Evolutionary conservation across 2,329 filamentous ascomycete genomes (phyloP).

Genomic region (Phialocephala sp.): DNA sequence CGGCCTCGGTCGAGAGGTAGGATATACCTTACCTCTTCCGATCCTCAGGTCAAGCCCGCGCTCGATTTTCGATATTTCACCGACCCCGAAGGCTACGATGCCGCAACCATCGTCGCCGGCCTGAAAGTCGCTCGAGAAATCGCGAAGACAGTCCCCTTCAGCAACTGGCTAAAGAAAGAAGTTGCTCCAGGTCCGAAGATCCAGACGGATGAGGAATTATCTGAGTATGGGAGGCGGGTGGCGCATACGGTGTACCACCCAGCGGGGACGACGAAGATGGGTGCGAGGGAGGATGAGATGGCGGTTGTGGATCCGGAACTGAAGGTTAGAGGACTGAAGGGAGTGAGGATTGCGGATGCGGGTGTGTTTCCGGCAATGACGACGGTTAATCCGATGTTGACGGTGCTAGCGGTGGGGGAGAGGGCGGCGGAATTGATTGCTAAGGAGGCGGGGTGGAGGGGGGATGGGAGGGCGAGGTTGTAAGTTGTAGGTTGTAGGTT

Average conservation of each 20-base stretch:
- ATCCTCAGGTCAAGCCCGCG: conserved; percentile 50
- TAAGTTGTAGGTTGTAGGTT: conserved; percentile 25
- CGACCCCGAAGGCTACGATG: conserved; percentile 61
- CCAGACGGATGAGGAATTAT: conserved; percentile 79
- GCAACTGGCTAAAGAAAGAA: conserved; percentile 47
- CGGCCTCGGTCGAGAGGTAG: conserved; percentile 66
- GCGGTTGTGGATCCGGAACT: conserved; percentile 83
- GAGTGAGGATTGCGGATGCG: conserved; percentile 81
- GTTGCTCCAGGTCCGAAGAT: conserved; percentile 47
- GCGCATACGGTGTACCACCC: conserved; percentile 93
- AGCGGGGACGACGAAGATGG: conserved; percentile 90
- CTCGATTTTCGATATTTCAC: conserved; percentile 63
- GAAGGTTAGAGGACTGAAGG: conserved; percentile 73
- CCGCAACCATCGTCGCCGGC: conserved; percentile 50
- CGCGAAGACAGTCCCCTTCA: conserved; percentile 47
- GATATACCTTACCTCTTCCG: conserved; percentile 58
- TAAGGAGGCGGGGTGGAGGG: conserved; percentile 69
- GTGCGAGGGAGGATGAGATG: conserved; percentile 69
- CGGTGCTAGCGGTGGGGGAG: conserved; percentile 83
- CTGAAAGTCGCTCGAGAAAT: conserved; percentile 44
- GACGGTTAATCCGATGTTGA: conserved; percentile 89
- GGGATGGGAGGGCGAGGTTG: conserved; percentile 37
- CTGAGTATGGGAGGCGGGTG: conserved; percentile 79
- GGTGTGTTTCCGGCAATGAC: conserved; percentile 89
- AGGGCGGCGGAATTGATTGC: conserved; percentile 83